Conservation (phyloP, 1,139 yeast genomes). For the Saccharomycopsis hybrid region DNA sequence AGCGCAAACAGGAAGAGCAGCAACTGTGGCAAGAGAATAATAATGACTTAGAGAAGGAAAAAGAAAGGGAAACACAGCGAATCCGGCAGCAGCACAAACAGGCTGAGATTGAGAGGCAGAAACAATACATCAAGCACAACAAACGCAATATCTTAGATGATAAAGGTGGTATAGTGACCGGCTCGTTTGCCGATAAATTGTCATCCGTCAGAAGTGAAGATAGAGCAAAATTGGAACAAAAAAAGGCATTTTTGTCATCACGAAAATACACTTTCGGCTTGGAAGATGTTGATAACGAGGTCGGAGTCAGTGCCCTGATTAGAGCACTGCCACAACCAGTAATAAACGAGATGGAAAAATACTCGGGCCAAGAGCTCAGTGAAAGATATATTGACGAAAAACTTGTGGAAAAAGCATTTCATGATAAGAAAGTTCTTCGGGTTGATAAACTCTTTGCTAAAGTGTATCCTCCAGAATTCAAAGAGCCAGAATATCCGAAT, state of each 20-base stretch:
- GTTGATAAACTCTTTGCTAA: slow-evolving; percentile 56
- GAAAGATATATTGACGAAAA: slow-evolving; percentile 41
- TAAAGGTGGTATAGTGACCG: background rate
- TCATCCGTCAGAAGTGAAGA: slow-evolving; percentile 25
- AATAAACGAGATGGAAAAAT: slow-evolving; percentile 32
- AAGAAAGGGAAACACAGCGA: background rate
- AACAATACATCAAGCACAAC: slow-evolving; percentile 3
- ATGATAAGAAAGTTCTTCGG: slow-evolving; percentile 46
- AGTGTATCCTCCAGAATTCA: slow-evolving; percentile 60
- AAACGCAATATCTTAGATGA: slow-evolving; percentile 1
- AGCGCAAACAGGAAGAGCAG: slow-evolving; percentile 9
- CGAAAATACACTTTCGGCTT: slow-evolving; percentile 33
- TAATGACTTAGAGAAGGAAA: background rate
- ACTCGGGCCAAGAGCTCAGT: slow-evolving; percentile 32
- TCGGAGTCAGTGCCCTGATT: slow-evolving; percentile 1
- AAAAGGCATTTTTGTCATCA: slow-evolving; percentile 26
- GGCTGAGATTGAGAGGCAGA: slow-evolving; percentile 27
- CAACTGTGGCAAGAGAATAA: background rate
- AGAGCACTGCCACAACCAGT: slow-evolving; percentile 12
- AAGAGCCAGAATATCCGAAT: slow-evolving; percentile 64
- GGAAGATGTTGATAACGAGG: slow-evolving; percentile 10
- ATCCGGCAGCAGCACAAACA: slow-evolving; percentile 23
- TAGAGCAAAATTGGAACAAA: slow-evolving; percentile 22
- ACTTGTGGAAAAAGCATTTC: slow-evolving; percentile 32
- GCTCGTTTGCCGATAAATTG: slow-evolving; percentile 28